These are phyloP conservation scores for Aspergillus mulundensis DNA, from an alignment of 495 filamentous ascomycete genomes.

Conservation along the genomic window DNA sequence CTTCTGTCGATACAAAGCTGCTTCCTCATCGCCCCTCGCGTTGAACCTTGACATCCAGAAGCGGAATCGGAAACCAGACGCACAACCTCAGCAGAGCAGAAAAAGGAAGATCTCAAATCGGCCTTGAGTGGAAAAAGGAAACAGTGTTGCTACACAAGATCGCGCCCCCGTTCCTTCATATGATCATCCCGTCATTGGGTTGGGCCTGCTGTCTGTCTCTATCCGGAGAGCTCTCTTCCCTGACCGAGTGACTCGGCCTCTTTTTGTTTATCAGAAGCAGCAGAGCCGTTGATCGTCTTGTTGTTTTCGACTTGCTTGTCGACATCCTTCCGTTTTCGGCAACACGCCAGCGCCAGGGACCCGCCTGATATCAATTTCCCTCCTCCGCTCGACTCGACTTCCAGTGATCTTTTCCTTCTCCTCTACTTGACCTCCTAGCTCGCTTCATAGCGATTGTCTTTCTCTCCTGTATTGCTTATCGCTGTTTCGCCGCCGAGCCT, in stretches of 20 bases:
- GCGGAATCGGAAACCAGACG: not conserved
- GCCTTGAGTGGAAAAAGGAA: not conserved
- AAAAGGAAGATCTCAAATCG: constrained; percentile 1
- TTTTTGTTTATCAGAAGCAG: constrained; percentile 14
- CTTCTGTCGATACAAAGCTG: not conserved
- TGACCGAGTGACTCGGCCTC: constrained; percentile 9
- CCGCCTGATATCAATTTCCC: not conserved
- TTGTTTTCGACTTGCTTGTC: not conserved
- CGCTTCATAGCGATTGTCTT: not conserved
- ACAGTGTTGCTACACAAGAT: constrained; percentile 20
- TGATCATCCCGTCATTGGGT: constrained; percentile 19
- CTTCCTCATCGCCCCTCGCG: not conserved
- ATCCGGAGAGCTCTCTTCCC: constrained; percentile 8
- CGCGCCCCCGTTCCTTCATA: constrained; percentile 17
- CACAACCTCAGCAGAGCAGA: too few relatives aligned
- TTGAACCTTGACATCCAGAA: not conserved
- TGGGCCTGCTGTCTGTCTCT: constrained; percentile 12
- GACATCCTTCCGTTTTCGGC: constrained; percentile 1
- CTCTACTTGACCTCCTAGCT: not conserved
- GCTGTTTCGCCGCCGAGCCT: not conserved
- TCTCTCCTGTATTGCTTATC: not conserved
- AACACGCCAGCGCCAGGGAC: not conserved
- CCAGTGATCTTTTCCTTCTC: not conserved
- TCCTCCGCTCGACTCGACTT: not conserved
- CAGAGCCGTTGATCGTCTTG: not conserved